Percentiles rank a stretch among this genome's conserved stretches.
Evolutionary conservation across 257 asterid species (phyloP).

Genomic region (Orobanche coerulescens): DNA sequence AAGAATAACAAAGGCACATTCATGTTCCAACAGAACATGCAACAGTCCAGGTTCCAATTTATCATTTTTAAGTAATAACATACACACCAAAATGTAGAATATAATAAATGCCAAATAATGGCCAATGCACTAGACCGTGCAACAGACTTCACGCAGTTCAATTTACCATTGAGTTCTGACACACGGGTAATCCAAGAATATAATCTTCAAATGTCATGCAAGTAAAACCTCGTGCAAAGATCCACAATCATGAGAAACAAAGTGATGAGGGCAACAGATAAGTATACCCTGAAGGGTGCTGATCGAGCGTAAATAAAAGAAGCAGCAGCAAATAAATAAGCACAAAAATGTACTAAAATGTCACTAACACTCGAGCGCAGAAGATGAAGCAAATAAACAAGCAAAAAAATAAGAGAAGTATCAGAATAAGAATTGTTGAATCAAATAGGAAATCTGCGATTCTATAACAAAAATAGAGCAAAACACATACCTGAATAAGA

Average conservation of each 20-base stretch:
- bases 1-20: neutral
- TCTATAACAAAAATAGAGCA: too few relatives aligned
- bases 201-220: neutral
- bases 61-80: neutral
- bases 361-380: too few relatives aligned
- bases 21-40: slow-evolving; percentile 1
- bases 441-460: too few relatives aligned
- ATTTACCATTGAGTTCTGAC: neutral
- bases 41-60: slow-evolving; percentile 2
- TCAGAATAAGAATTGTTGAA: too few relatives aligned
- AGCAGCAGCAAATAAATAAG: too few relatives aligned
- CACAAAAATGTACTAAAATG: too few relatives aligned
- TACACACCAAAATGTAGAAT: neutral
- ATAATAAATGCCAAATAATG: neutral
- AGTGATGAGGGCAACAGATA: slow-evolving; percentile 2
- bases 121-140: neutral
- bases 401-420: too few relatives aligned
- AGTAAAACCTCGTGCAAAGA: neutral
- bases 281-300: slow-evolving; percentile 87
- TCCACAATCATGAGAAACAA: slow-evolving; percentile 10
- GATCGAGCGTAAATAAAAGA: too few relatives aligned
- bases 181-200: neutral
- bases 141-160: slow-evolving; percentile 7
- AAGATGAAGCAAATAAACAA: too few relatives aligned
- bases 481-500: too few relatives aligned